Conservation (phyloP, 306 rosid genomes). For the Psophocarpus tetragonolobus region DNA sequence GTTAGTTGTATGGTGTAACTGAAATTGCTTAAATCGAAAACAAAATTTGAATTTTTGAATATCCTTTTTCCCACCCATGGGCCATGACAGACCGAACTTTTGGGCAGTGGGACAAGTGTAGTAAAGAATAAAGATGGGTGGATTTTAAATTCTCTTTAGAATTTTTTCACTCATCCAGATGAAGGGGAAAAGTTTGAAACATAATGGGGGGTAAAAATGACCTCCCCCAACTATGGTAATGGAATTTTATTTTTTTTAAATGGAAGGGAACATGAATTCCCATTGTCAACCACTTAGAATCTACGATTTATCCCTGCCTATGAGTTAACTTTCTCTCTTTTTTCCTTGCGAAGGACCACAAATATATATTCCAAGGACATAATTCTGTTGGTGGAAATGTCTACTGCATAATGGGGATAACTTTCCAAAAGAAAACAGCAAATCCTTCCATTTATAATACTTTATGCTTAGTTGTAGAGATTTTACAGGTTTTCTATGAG, state of each 20-base stretch:
- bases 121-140: conserved; percentile 11
- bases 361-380: neutral
- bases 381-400: neutral
- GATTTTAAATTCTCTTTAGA: neutral
- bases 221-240: neutral
- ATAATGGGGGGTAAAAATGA: neutral
- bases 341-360: neutral
- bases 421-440: neutral
- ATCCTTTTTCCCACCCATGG: neutral
- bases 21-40: neutral
- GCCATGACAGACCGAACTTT: neutral
- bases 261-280: neutral
- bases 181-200: conserved; percentile 2
- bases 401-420: neutral
- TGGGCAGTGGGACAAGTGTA: neutral
- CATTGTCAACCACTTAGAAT: conserved; percentile 10
- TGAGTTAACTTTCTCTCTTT: conserved; percentile 5
- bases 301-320: neutral
- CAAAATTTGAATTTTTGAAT: neutral
- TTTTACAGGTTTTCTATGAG: neutral
- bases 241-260: neutral
- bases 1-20: neutral
- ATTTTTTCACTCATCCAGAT: neutral
- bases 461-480: neutral
- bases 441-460: conserved; percentile 3